phyloP scores from a whole-genome alignment of 192 early-diverging fungal species.

The Oehlia diaphana region DNA sequence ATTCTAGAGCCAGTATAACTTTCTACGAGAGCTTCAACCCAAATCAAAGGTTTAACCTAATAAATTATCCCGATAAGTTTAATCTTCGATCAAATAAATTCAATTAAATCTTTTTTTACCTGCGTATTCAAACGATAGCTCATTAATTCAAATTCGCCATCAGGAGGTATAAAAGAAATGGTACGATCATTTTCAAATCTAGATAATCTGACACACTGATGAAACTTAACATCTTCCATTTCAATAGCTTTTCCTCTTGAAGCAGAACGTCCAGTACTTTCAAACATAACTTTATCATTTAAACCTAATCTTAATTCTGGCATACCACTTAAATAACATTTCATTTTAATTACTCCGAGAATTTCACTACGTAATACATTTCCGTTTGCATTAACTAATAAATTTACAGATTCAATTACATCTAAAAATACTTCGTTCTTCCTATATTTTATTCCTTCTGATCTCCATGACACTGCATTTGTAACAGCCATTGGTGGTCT shows the following conservation, averaged over 20 bases:
- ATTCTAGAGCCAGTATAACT: slow-evolving; percentile 89
- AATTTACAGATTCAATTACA: slow-evolving; percentile 96
- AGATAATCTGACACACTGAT: slow-evolving; percentile 87
- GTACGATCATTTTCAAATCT: slow-evolving; percentile 88
- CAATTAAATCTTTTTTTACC: slow-evolving; percentile 23
- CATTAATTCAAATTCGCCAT: slow-evolving; percentile 93
- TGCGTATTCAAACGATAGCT: slow-evolving; percentile 84
- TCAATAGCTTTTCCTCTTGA: slow-evolving; percentile 79
- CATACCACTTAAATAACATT: slow-evolving; percentile 82
- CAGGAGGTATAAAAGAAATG: slow-evolving; percentile 86
- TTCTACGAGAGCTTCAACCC: slow-evolving; percentile 82
- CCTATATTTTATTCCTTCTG: slow-evolving; percentile 91
- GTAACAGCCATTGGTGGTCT: slow-evolving; percentile 93
- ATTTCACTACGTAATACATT: slow-evolving; percentile 68
- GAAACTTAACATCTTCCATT: slow-evolving; percentile 91
- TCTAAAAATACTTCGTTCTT: slow-evolving; percentile 99
- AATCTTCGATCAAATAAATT: not conserved
- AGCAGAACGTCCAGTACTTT: slow-evolving; percentile 75
- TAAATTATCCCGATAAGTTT: not conserved
- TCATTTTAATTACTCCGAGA: slow-evolving; percentile 83
- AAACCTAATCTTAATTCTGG: slow-evolving; percentile 82
- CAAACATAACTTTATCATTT: slow-evolving; percentile 93
- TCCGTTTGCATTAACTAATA: slow-evolving; percentile 75
- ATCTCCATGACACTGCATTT: slow-evolving; percentile 90
- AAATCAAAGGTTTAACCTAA: slow-evolving; percentile 76